These are phyloP conservation scores for Ophiocordyceps camponoti-leonardi DNA, from an alignment of 2,329 filamentous ascomycete genomes.

Conservation along the genomic window DNA sequence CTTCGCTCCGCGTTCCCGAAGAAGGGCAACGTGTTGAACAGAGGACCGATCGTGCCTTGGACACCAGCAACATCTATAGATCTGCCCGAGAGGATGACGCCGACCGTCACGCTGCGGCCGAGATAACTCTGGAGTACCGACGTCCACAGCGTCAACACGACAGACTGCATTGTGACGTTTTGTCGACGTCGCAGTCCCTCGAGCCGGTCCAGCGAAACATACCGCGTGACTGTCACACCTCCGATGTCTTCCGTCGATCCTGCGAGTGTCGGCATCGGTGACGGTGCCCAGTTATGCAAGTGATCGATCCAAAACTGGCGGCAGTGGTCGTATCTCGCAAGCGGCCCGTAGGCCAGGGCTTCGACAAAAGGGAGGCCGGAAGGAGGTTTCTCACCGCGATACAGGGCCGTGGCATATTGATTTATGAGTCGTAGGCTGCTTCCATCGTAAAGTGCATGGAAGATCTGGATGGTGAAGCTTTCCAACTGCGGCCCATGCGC, in stretches of 20 bases:
- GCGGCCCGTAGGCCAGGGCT: slow-evolving; percentile 50
- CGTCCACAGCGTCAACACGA: slow-evolving; percentile 62
- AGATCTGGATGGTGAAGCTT: slow-evolving; percentile 49
- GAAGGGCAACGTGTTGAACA: slow-evolving; percentile 84
- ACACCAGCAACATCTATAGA: slow-evolving; percentile 48
- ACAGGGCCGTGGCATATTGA: slow-evolving; percentile 25
- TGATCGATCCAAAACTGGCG: slow-evolving; percentile 51
- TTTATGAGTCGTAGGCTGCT: slow-evolving; percentile 58
- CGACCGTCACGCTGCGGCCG: slow-evolving; percentile 36
- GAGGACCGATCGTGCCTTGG: slow-evolving; percentile 56
- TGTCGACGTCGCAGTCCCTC: slow-evolving; percentile 37
- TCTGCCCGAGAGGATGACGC: slow-evolving; percentile 65
- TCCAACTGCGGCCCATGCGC: slow-evolving; percentile 11
- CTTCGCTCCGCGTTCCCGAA: slow-evolving; percentile 25
- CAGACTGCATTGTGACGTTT: slow-evolving; percentile 60
- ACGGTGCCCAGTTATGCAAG: slow-evolving; percentile 18
- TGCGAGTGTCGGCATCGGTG: slow-evolving; percentile 4
- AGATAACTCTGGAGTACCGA: slow-evolving; percentile 38
- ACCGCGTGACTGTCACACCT: slow-evolving; percentile 4
- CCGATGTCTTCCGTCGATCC: not conserved
- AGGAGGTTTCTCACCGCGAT: slow-evolving; percentile 5
- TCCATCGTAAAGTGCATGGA: slow-evolving; percentile 80
- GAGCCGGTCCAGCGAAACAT: slow-evolving; percentile 24
- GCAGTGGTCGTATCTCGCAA: slow-evolving; percentile 26
- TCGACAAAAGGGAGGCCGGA: slow-evolving; percentile 44